A percentile compares a stretch with the other conserved stretches of the same genome.
Evolutionary conservation across 331 rosid genomes (phyloP).

Genomic region (Quercus tomentella): DNA sequence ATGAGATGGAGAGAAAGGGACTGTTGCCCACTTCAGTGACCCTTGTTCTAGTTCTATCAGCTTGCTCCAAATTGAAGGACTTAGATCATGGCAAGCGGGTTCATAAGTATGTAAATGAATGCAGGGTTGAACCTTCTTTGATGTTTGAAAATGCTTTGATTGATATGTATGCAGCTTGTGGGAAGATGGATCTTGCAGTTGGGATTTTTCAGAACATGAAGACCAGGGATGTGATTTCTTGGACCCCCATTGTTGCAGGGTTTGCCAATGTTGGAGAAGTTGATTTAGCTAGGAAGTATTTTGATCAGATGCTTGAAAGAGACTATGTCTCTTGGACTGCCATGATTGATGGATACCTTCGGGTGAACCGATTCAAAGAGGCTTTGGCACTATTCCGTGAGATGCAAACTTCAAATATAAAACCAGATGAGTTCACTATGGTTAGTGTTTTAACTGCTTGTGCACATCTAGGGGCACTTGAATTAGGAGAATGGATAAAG

Average conservation of each 20-base stretch:
- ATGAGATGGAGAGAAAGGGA: slow-evolving; percentile 52
- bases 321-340: slow-evolving; percentile 92
- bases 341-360: slow-evolving; percentile 75
- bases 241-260: slow-evolving; percentile 75
- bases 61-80: slow-evolving; percentile 78
- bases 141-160: slow-evolving; percentile 67
- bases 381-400: slow-evolving; percentile 66
- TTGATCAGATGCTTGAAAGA: slow-evolving; percentile 64
- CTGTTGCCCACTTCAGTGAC: slow-evolving; percentile 69
- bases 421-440: slow-evolving; percentile 84
- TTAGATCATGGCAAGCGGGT: slow-evolving; percentile 55
- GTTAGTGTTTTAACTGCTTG: slow-evolving; percentile 88
- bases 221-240: slow-evolving; percentile 75
- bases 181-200: slow-evolving; percentile 59
- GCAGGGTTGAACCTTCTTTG: slow-evolving; percentile 45
- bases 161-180: slow-evolving; percentile 78
- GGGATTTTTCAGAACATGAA: slow-evolving; percentile 60
- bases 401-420: slow-evolving; percentile 70
- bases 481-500: slow-evolving; percentile 83
- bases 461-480: slow-evolving; percentile 84
- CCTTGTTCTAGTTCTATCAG: slow-evolving; percentile 65
- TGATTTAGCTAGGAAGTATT: slow-evolving; percentile 62
- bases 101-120: slow-evolving; percentile 33
- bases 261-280: slow-evolving; percentile 49
- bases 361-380: slow-evolving; percentile 68